phyloP scores from a whole-genome alignment of 352 stramenopile genomes.

The Pythium sp. region DNA sequence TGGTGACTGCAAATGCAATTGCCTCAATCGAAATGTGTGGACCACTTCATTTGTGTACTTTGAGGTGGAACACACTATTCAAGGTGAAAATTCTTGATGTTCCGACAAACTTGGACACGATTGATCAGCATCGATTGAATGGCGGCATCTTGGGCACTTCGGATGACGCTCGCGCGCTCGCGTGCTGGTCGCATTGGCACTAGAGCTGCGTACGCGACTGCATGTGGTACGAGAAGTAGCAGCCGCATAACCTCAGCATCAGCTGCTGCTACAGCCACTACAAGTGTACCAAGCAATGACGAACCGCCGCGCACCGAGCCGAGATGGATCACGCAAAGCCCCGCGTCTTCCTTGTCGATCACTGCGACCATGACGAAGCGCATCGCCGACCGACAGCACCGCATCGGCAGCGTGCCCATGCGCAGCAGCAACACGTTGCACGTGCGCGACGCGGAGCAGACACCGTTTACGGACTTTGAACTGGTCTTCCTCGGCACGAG shows the following conservation, averaged over 20 bases:
- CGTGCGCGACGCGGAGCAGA: conserved; percentile 24
- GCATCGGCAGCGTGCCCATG: conserved; percentile 45
- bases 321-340: conserved; percentile 13
- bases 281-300: neutral
- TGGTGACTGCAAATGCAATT: neutral
- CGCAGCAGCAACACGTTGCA: conserved; percentile 59
- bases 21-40: neutral
- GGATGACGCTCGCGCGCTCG: neutral
- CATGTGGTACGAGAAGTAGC: neutral
- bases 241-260: neutral
- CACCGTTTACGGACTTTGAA: conserved; percentile 83
- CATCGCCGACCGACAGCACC: conserved; percentile 40
- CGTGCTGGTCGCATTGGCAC: neutral
- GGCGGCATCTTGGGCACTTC: neutral
- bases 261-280: neutral
- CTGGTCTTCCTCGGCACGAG: conserved; percentile 81
- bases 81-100: neutral
- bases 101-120: neutral
- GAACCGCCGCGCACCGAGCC: neutral
- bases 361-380: conserved; percentile 21
- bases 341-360: conserved; percentile 14
- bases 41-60: neutral
- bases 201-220: neutral
- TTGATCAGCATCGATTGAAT: conserved; percentile 6
- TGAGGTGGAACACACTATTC: neutral